Percentiles rank a stretch among this genome's conserved stretches.
phyloP scores from a whole-genome alignment of 2,329 filamentous ascomycete genomes.

The Clarireedia hainanense region DNA sequence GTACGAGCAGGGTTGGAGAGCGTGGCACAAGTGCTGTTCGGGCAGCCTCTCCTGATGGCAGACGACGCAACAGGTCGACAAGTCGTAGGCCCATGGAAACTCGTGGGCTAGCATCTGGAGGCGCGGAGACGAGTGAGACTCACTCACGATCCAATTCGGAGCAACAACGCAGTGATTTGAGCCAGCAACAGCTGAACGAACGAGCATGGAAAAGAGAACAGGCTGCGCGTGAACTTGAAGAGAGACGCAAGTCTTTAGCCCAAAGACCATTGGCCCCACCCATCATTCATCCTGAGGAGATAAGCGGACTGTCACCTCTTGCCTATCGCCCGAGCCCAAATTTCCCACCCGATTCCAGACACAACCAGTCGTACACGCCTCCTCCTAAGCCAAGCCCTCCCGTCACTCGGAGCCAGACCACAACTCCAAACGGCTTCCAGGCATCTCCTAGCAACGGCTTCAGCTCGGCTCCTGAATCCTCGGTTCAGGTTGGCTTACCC shows the following conservation, averaged over 20 bases:
- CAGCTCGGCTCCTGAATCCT: slow-evolving; percentile 39
- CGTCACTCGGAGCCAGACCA: slow-evolving; percentile 55
- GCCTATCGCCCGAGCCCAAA: slow-evolving; percentile 23
- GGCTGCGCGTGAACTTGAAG: slow-evolving; percentile 79
- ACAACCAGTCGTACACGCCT: slow-evolving; percentile 17
- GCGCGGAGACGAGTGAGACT: slow-evolving; percentile 12
- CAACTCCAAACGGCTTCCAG: slow-evolving; percentile 32
- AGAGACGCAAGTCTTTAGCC: slow-evolving; percentile 75
- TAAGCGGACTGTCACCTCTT: slow-evolving; percentile 32
- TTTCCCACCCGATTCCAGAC: slow-evolving; percentile 13
- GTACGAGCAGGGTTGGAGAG: slow-evolving; percentile 36
- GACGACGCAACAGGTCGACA: slow-evolving; percentile 26
- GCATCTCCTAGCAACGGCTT: slow-evolving; percentile 27
- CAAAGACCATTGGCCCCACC: slow-evolving; percentile 70
- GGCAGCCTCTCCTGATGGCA: slow-evolving; percentile 25
- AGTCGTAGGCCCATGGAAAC: slow-evolving; percentile 21
- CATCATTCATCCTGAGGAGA: slow-evolving; percentile 65
- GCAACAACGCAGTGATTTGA: slow-evolving; percentile 46
- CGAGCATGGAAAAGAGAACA: slow-evolving; percentile 61
- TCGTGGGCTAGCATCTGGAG: slow-evolving; percentile 16
- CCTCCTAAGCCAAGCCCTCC: slow-evolving; percentile 32
- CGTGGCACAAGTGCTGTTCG: slow-evolving; percentile 26
- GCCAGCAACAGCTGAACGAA: slow-evolving; percentile 46
- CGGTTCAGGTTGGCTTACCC: slow-evolving; percentile 66
- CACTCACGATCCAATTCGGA: slow-evolving; percentile 35